Base-by-base conservation (phyloP, 2,329 filamentous ascomycete genomes). In the Hypomyces perniciosus region DNA sequence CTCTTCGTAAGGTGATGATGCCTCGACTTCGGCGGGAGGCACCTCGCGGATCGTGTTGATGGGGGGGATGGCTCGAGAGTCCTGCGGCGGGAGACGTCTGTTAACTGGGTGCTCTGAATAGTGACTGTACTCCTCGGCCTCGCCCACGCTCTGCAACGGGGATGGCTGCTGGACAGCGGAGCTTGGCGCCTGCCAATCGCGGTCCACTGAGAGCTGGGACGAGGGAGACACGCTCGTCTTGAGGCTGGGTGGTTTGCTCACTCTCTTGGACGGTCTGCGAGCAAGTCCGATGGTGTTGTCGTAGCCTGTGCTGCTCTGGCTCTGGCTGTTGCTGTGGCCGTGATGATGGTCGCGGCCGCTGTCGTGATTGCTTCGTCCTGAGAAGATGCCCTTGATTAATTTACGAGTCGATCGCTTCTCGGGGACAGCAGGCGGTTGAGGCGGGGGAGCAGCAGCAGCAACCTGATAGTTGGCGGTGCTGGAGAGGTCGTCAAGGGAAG, bases 221-320 rank as follows among this genome's bases (percentile, higher is more conserved):
- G 44, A 27, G 44, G 61, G 53, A 52, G 70, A 64, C 56, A 68
- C 59, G 55, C 65, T 69, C 34, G 73, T 75, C 61, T 72, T 71
- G 56, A 76, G 58, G 59, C 66, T 61, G 57, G 72, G 69, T 50
- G 65, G 65, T 55, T 76, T 72, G 73, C 77, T 78, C 63, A 77
- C 68, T 61, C 79, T 73, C 69, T 80, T 83, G 41, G 81, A 84
- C 31, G 76, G 72, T 57, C 78, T 72, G 56, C 79, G 79, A 57
- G 67, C 71, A 44, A 82, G 65, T 46, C 73, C 73, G 44, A 66
- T 57, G 53, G 69, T 71, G 60, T 75, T 77, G 61, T 78, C 75
- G 72, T 79, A 76, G 61, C 60, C 48, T 61, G 65, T 44, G 41
- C 41, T 28, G 41, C 28, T 44, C n/a, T 30, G 8, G 63, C 50